Percentiles rank a stretch among this genome's conserved stretches.
Evolutionary conservation across 306 rosid genomes (phyloP).

Genomic region (Arachis hypogaea): DNA sequence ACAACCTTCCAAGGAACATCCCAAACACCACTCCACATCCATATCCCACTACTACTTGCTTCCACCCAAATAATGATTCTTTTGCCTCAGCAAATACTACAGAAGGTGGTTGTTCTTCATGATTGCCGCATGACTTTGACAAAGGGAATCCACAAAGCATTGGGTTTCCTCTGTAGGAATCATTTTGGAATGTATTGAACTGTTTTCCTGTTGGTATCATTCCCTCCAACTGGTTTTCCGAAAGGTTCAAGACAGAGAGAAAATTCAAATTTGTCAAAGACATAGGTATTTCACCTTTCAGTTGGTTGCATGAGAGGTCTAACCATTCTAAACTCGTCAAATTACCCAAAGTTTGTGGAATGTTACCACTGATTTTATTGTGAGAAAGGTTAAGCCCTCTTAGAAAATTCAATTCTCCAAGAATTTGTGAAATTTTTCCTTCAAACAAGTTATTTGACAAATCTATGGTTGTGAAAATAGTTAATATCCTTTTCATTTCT

Average conservation of each 20-base stretch:
- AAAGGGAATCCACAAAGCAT: slow-evolving; percentile 43
- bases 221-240: slow-evolving; percentile 35
- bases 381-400: slow-evolving; percentile 44
- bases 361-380: slow-evolving; percentile 38
- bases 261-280: slow-evolving; percentile 35
- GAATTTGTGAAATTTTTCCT: slow-evolving; percentile 36
- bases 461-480: slow-evolving; percentile 34
- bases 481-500: neutral
- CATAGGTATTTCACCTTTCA: slow-evolving; percentile 32
- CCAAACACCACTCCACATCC: slow-evolving; percentile 42
- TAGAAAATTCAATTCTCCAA: slow-evolving; percentile 39
- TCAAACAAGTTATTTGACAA: slow-evolving; percentile 43
- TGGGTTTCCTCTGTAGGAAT: slow-evolving; percentile 38
- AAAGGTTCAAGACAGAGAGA: slow-evolving; percentile 27
- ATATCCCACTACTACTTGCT: slow-evolving; percentile 32
- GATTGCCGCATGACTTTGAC: slow-evolving; percentile 9
- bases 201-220: slow-evolving; percentile 46
- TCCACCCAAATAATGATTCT: slow-evolving; percentile 37
- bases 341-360: slow-evolving; percentile 37
- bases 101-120: neutral
- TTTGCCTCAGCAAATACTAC: neutral
- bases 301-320: slow-evolving; percentile 45
- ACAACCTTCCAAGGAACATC: slow-evolving; percentile 22
- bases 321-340: slow-evolving; percentile 42
- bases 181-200: slow-evolving; percentile 39